Base-by-base conservation (phyloP, 208 protist genomes). In the Wallacemonas sp. region DNA sequence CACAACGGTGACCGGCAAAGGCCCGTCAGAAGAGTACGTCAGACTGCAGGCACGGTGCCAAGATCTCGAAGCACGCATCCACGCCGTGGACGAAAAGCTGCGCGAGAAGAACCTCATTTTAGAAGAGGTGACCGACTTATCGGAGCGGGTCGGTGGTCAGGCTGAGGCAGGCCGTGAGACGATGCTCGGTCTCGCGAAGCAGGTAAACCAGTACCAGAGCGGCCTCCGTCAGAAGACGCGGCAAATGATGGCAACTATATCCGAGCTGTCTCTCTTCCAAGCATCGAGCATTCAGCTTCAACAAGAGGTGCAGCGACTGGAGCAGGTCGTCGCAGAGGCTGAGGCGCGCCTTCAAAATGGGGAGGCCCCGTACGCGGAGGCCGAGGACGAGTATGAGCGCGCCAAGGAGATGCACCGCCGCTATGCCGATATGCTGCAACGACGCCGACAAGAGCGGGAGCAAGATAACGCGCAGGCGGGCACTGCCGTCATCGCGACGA, bases 21-120 rank as follows among this genome's bases (percentile, higher is more conserved):
- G 69, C 19, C 80, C 79, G 21, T 96, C 75, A 9, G 78, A 84
- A 24, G 84, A 93, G 60, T 88, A 86, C 66, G 75, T 96, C n/a
- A 78, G 93, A 2, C 77, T 99, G 21, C 77, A 92, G 47, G 73
- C 83, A 24, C 94, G 97, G 31, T 83, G 91, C 54, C 84, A 96
- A 67, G 80, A 95, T 46, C 80, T 99, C 36, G 94, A 98, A 72
- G 80, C 88, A 34, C 88, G 90, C 27, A 70, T 98, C 15, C 91
- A 96, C 70, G 63, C 70, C 30, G 84, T 97, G 65, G 96, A 97
- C 67, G 94, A 97, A 58, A 87, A 95, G 79, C 87, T 99, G 49
- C 84, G 97, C 24, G 97, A 99, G 75, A 98, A 98, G 82, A 88
- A 98, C 34, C 86, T 99, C 12, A 95, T 99, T 58, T 65, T 98